Evolutionary conservation across 495 filamentous ascomycete genomes (phyloP).

Genomic region (Jackrogersella minutella): DNA sequence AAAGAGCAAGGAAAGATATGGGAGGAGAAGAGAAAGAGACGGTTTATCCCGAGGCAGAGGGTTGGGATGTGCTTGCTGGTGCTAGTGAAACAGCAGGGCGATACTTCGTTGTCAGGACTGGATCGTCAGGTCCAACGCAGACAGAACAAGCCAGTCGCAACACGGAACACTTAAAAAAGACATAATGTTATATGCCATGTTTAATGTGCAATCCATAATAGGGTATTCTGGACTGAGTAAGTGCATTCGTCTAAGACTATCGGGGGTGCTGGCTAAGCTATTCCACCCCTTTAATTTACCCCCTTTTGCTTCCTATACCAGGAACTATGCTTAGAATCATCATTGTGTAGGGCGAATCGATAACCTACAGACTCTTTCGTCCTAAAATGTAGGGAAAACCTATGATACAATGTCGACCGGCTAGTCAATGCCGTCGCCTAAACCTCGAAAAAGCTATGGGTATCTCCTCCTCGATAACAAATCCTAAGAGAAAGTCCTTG

Average conservation of each 20-base stretch:
- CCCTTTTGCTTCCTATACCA: background rate
- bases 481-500: background rate
- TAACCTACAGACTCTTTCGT: background rate
- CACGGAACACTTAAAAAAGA: slow-evolving; percentile 2
- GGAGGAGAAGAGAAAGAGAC: slow-evolving; percentile 29
- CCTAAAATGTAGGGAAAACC: background rate
- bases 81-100: slow-evolving; percentile 72
- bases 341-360: slow-evolving; percentile 5
- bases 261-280: background rate
- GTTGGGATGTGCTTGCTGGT: slow-evolving; percentile 73
- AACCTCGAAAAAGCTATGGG: slow-evolving; percentile 1
- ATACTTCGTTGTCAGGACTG: slow-evolving; percentile 83
- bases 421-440: background rate
- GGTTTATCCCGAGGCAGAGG: slow-evolving; percentile 51
- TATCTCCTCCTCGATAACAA: background rate
- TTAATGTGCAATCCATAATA: background rate
- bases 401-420: background rate
- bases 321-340: slow-evolving; percentile 16
- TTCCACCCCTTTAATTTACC: background rate
- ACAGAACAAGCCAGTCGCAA: background rate
- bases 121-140: slow-evolving; percentile 18
- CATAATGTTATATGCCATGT: background rate
- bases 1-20: slow-evolving; percentile 22
- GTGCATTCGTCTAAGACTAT: slow-evolving; percentile 7
- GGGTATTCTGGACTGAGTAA: slow-evolving; percentile 5